phyloP scores from a whole-genome alignment of 1,284 basidiomycete genomes.

The Leccinum pseudoinsigne region DNA sequence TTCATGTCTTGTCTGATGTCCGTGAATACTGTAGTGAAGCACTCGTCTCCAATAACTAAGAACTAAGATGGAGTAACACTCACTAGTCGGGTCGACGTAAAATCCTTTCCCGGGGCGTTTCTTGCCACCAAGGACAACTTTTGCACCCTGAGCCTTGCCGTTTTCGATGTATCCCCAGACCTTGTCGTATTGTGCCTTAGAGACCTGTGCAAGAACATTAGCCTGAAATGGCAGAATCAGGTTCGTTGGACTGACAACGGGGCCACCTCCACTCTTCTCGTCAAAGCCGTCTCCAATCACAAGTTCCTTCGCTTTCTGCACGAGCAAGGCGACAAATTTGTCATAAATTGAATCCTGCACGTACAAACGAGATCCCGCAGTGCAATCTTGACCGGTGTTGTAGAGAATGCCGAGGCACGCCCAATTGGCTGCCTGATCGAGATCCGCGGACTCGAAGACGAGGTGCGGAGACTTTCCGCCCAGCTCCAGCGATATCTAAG shows the following conservation, averaged over 20 bases:
- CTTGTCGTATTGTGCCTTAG: slow-evolving; percentile 84
- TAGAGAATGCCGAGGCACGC: slow-evolving; percentile 81
- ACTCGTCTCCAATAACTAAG: slow-evolving; percentile 5
- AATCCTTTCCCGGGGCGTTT: slow-evolving; percentile 70
- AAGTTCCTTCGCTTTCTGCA: slow-evolving; percentile 66
- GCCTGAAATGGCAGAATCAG: slow-evolving; percentile 7
- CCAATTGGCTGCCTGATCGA: slow-evolving; percentile 89
- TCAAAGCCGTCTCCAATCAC: slow-evolving; percentile 83
- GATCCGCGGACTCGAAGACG: slow-evolving; percentile 78
- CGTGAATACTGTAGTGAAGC: slow-evolving; percentile 59
- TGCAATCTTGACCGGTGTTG: slow-evolving; percentile 88
- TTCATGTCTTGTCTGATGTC: slow-evolving; percentile 73
- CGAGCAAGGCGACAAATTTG: slow-evolving; percentile 72
- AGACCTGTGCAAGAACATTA: slow-evolving; percentile 52
- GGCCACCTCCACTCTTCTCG: slow-evolving; percentile 73
- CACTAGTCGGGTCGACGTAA: slow-evolving; percentile 77
- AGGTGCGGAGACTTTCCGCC: slow-evolving; percentile 96
- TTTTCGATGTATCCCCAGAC: slow-evolving; percentile 88
- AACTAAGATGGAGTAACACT: slow-evolving; percentile 28
- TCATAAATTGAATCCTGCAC: slow-evolving; percentile 87
- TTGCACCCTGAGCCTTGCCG: slow-evolving; percentile 86
- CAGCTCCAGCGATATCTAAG: slow-evolving; percentile 86
- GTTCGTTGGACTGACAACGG: slow-evolving; percentile 56
- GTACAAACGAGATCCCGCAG: slow-evolving; percentile 83
- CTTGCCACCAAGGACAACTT: slow-evolving; percentile 75